Evolutionary conservation across 176 grass and related monocot species (phyloP).

Genomic region (Eremochloa ophiuroides): DNA sequence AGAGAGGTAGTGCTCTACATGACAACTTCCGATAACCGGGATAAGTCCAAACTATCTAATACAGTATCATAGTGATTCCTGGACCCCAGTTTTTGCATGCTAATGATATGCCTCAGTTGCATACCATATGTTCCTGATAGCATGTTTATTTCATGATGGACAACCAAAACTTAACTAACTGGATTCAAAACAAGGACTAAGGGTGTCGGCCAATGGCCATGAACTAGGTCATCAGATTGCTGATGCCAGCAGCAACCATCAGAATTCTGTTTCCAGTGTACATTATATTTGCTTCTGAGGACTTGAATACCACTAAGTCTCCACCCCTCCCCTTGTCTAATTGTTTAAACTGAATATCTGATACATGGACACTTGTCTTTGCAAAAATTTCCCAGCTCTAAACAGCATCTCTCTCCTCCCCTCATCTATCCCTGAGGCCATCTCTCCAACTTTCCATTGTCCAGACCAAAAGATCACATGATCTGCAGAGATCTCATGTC

Average conservation of each 20-base stretch:
- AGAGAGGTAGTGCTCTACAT: constrained; percentile 28
- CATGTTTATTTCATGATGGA: background rate
- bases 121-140: background rate
- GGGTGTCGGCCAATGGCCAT: background rate
- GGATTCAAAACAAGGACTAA: background rate
- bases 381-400: constrained; percentile 20
- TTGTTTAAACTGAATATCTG: constrained; percentile 31
- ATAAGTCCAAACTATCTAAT: constrained; percentile 22
- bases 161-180: background rate
- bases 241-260: background rate
- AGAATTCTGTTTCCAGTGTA: constrained; percentile 12
- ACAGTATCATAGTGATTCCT: background rate
- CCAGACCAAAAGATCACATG: constrained; percentile 22
- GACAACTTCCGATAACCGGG: constrained; percentile 8
- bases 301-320: constrained; percentile 20
- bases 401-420: background rate
- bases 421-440: background rate
- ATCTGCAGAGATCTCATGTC: constrained; percentile 25
- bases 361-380: background rate
- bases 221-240: background rate
- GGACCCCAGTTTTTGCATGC: background rate
- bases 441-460: background rate
- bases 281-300: background rate
- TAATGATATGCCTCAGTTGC: background rate
- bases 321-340: constrained; percentile 19